Conservation (phyloP, 2,329 filamentous ascomycete species). For the Chaetomium sp. region DNA sequence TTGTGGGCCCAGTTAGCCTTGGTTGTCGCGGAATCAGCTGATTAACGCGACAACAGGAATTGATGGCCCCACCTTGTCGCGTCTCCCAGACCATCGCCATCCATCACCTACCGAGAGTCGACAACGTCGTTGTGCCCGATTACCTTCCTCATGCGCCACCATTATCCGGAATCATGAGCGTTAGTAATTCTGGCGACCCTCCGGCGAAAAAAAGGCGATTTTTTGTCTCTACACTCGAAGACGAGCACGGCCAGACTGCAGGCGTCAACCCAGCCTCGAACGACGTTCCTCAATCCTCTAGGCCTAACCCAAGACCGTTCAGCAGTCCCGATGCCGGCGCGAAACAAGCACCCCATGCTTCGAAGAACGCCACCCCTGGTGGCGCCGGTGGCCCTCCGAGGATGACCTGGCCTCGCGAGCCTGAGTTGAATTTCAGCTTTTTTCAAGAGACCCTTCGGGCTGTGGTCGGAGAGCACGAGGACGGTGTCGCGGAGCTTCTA, state of each 20-base stretch:
- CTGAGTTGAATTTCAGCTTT: slow-evolving; percentile 32
- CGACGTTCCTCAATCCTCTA: background rate
- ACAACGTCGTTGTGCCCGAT: background rate
- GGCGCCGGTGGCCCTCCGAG: too few species aligned
- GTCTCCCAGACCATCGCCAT: slow-evolving; percentile 12
- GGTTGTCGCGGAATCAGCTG: slow-evolving; percentile 18
- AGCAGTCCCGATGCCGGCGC: too few species aligned
- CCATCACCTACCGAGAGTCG: background rate
- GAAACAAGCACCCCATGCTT: too few species aligned
- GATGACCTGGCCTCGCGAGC: too few species aligned
- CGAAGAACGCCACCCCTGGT: too few species aligned
- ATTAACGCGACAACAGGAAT: slow-evolving; percentile 19
- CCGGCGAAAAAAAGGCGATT: slow-evolving; percentile 43
- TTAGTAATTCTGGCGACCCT: slow-evolving; percentile 30
- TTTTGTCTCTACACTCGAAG: slow-evolving; percentile 34
- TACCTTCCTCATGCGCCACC: background rate
- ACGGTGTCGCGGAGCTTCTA: slow-evolving; percentile 44
- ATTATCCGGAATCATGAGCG: slow-evolving; percentile 14
- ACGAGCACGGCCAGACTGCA: slow-evolving; percentile 18
- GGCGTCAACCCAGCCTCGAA: slow-evolving; percentile 1
- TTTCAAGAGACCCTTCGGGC: slow-evolving; percentile 52
- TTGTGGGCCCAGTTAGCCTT: slow-evolving; percentile 2
- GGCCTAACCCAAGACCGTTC: background rate
- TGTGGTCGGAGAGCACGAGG: slow-evolving; percentile 53
- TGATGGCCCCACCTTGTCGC: slow-evolving; percentile 8